Evolutionary conservation across 2,329 filamentous ascomycete genomes (phyloP).

Genomic region (Ophiobolus disseminans): DNA sequence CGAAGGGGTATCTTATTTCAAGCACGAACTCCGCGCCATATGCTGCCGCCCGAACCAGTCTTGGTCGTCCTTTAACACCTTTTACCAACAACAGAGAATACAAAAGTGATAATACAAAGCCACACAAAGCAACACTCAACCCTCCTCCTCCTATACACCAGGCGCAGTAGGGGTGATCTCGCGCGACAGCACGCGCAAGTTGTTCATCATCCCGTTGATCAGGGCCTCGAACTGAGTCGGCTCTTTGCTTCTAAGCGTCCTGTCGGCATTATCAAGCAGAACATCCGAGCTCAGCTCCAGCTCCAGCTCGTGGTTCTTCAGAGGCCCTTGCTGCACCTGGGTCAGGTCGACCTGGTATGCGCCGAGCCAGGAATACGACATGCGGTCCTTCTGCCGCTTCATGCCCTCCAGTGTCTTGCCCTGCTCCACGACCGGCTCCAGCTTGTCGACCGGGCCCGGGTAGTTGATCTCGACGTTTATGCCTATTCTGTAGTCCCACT

Average conservation of each 20-base stretch:
- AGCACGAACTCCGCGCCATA: slow-evolving; percentile 30
- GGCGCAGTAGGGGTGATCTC: slow-evolving; percentile 37
- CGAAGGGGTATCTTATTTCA: slow-evolving; percentile 43
- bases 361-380: slow-evolving; percentile 86
- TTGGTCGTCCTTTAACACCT: slow-evolving; percentile 3
- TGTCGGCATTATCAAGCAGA: slow-evolving; percentile 71
- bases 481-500: slow-evolving; percentile 90
- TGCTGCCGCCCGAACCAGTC: slow-evolving; percentile 13
- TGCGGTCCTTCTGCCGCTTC: slow-evolving; percentile 83
- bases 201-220: slow-evolving; percentile 77
- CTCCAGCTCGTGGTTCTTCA: slow-evolving; percentile 82
- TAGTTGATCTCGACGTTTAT: slow-evolving; percentile 94
- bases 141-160: slow-evolving; percentile 1
- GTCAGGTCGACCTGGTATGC: slow-evolving; percentile 89
- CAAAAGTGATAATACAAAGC: slow-evolving; percentile 20
- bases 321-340: slow-evolving; percentile 70
- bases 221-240: slow-evolving; percentile 62
- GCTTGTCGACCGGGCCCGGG: slow-evolving; percentile 66
- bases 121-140: not conserved
- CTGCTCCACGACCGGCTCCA: slow-evolving; percentile 53
- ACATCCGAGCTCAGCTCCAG: slow-evolving; percentile 72
- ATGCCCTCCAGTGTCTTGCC: slow-evolving; percentile 48
- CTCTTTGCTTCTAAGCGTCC: slow-evolving; percentile 61
- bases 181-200: slow-evolving; percentile 53
- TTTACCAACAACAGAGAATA: slow-evolving; percentile 8